Base-by-base conservation (phyloP, 805 yeast species). In the Hanseniaspora clermontiae region DNA sequence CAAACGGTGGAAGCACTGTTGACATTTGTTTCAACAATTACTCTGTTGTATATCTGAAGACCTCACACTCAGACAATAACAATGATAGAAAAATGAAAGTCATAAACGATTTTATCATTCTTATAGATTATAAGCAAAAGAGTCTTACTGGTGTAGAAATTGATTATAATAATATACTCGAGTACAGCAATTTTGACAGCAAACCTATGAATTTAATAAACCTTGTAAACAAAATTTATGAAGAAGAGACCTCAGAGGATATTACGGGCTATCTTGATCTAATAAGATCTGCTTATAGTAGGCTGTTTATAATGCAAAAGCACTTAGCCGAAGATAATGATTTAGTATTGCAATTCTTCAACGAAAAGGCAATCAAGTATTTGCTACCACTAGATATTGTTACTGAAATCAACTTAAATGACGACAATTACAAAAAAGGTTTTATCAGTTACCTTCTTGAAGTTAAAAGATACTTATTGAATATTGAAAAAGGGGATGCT, bases 391-490 rank as follows among this genome's bases (percentile, higher is more conserved):
- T 53, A 15, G 57, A 53, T 43, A 37, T 53, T 17, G 37, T 53
- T 12, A 17, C 32, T 5, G 32, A 32, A 3, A 29, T 53, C 5
- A 53, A 53, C 11, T 8, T 14, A 11, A 17, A 46, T 12, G 19
- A 27, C n/a, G 27, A 34, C 2, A 31, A 31, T 5, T 37, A 15
- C 56, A 68, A 57, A 57, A 70, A 36, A 60, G 76, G 59, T 66
- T 72, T 55, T 58, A 60, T 61, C 5, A 73, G 73, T 1, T 79
- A 74, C 64, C 65, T 79, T 17, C 73, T 78, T 2, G 82, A 79
- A 58, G 69, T 74, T 1, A 67, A 83, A 60, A 66, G 83, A 49
- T 77, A 64, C 60, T 71, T 58, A 48, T 70, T 51, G 66, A 72
- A 59, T 60, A 69, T 57, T 34, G 60, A 51, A 53, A 60, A 58